These are phyloP conservation scores for Usnea hakonensis DNA, from an alignment of 495 filamentous ascomycete species.

Conservation along the genomic window DNA sequence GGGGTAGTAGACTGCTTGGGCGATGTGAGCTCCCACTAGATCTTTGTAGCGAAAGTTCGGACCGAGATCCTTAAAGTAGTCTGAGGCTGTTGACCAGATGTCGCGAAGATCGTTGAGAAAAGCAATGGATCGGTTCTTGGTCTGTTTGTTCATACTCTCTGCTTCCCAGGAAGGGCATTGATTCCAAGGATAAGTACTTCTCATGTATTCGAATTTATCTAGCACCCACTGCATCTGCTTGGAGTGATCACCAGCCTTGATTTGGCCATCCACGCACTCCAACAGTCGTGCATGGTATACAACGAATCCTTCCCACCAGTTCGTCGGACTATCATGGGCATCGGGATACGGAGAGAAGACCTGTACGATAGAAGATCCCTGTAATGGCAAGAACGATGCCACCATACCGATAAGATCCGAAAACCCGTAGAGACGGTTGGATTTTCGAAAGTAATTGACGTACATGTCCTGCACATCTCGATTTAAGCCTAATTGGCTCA, in stretches of 20 bases:
- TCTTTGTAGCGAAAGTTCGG: background rate
- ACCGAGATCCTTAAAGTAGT: background rate
- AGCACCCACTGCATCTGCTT: background rate
- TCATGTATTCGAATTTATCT: background rate
- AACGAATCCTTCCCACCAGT: background rate
- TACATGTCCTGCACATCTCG: background rate
- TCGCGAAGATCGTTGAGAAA: background rate
- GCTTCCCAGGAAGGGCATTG: background rate
- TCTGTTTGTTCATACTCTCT: background rate
- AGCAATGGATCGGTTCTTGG: background rate
- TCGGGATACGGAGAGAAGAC: slow-evolving; percentile 5
- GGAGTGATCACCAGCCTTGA: background rate
- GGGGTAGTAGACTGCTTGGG: slow-evolving; percentile 12
- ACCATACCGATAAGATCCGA: slow-evolving; percentile 10
- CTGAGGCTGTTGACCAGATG: background rate
- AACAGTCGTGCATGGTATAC: slow-evolving; percentile 2
- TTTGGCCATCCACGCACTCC: background rate
- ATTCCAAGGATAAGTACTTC: slow-evolving; percentile 4
- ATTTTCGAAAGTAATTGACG: background rate
- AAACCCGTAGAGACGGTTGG: background rate
- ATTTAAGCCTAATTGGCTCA: background rate
- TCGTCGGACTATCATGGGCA: slow-evolving; percentile 2
- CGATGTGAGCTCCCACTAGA: slow-evolving; percentile 8
- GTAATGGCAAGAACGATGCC: slow-evolving; percentile 2
- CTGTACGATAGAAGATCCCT: background rate